These are phyloP conservation scores for Solanum medicagineum DNA, from an alignment of 257 asterid genomes.

Conservation along the genomic window DNA sequence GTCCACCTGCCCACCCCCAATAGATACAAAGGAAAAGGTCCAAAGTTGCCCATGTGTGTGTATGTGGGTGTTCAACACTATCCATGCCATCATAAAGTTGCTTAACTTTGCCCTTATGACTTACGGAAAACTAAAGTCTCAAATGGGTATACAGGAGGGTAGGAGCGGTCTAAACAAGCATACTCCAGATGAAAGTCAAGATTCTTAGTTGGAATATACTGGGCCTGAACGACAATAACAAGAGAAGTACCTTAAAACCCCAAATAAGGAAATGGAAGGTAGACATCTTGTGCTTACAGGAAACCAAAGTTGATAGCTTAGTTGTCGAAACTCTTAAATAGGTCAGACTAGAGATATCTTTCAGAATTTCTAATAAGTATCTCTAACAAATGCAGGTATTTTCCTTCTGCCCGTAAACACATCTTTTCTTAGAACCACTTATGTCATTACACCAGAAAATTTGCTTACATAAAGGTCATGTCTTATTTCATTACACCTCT, in stretches of 20 bases:
- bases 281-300: no score
- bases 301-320: neutral
- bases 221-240: no score
- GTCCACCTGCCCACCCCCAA: no score
- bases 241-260: no score
- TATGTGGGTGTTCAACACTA: neutral
- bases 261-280: no score
- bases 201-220: no score
- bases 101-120: neutral
- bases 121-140: neutral
- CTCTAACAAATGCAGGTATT: neutral
- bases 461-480: neutral
- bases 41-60: neutral
- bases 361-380: neutral
- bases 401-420: neutral
- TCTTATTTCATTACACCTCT: neutral
- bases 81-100: neutral
- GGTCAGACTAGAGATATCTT: neutral
- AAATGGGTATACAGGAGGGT: no score
- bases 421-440: neutral
- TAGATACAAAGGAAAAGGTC: neutral
- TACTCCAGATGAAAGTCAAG: no score
- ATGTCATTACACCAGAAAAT: neutral
- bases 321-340: neutral
- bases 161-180: no score